These are phyloP conservation scores for Metschnikowia sp. DNA, from an alignment of 805 yeast species.

Conservation along the genomic window DNA sequence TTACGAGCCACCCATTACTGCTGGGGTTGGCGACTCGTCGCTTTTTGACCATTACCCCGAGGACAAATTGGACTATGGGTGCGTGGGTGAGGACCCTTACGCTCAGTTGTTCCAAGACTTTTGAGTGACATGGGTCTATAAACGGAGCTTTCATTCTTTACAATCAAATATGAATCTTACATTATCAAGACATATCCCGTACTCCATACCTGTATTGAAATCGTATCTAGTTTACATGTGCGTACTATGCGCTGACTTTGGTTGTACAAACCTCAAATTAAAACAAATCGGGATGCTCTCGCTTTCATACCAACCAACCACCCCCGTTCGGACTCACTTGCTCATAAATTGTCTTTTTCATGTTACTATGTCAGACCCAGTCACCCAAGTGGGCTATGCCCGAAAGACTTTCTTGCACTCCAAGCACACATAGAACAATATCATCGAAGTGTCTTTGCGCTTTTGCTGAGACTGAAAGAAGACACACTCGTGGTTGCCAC, in stretches of 20 bases:
- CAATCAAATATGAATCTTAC: too few species aligned
- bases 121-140: constrained; percentile 6
- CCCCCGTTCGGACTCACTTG: neutral
- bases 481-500: constrained; percentile 86
- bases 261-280: too few species aligned
- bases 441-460: constrained; percentile 93
- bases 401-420: constrained; percentile 76
- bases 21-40: constrained; percentile 60
- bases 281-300: too few species aligned
- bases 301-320: too few species aligned
- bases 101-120: constrained; percentile 35
- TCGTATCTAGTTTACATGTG: constrained; percentile 4
- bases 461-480: constrained; percentile 96
- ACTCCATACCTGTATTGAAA: constrained; percentile 3
- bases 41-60: constrained; percentile 44
- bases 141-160: too few species aligned
- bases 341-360: neutral
- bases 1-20: constrained; percentile 61
- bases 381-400: constrained; percentile 12
- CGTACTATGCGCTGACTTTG: too few species aligned
- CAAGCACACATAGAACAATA: constrained; percentile 86
- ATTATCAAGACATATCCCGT: neutral
- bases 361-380: too few species aligned
- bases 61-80: constrained; percentile 40
- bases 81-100: constrained; percentile 38